Percentiles rank a stretch among this genome's conserved stretches.
Evolutionary conservation across 139 green algal species (phyloP).

Genomic region (Mychonastes homosphaera): DNA sequence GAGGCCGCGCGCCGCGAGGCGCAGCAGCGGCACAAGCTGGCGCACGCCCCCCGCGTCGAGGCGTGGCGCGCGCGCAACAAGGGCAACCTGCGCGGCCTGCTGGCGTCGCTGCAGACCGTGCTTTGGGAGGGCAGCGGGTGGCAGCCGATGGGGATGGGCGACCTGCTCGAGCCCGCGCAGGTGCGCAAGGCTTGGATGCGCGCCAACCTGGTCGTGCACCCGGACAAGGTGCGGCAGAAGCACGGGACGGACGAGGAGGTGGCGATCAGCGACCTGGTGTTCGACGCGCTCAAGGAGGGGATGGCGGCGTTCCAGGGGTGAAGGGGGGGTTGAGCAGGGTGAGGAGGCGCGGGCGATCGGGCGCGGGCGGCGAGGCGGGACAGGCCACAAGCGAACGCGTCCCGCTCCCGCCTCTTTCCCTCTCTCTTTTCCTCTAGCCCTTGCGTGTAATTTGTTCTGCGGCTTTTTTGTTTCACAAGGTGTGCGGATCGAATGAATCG

Average conservation of each 20-base stretch:
- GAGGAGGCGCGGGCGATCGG: too few relatives aligned
- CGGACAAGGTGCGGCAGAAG: conserved; percentile 87
- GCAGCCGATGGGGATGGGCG: conserved; percentile 57
- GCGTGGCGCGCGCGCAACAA: conserved; percentile 62
- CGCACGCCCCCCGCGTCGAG: conserved; percentile 46
- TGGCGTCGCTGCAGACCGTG: conserved; percentile 73
- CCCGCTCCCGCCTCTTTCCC: too few relatives aligned
- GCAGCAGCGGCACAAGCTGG: conserved; percentile 48
- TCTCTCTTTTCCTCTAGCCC: too few relatives aligned
- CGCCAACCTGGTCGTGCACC: conserved; percentile 88
- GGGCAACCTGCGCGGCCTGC: conserved; percentile 80
- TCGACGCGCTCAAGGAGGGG: conserved; percentile 78
- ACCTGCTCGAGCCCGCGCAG: conserved; percentile 67
- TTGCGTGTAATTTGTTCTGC: too few relatives aligned
- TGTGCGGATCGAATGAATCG: too few relatives aligned
- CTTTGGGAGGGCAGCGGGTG: conserved; percentile 81
- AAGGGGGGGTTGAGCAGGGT: not conserved
- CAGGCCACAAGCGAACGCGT: too few relatives aligned
- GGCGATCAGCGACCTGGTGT: conserved; percentile 80
- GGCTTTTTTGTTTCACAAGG: too few relatives aligned
- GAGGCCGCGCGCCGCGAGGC: conserved; percentile 34
- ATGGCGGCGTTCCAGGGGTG: conserved; percentile 53
- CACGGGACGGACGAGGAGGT: conserved; percentile 71
- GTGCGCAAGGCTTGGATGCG: conserved; percentile 64
- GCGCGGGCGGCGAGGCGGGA: too few relatives aligned